These are phyloP conservation scores for Aspergillus sp. DNA, from an alignment of 2,329 filamentous ascomycete species.

Conservation along the genomic window DNA sequence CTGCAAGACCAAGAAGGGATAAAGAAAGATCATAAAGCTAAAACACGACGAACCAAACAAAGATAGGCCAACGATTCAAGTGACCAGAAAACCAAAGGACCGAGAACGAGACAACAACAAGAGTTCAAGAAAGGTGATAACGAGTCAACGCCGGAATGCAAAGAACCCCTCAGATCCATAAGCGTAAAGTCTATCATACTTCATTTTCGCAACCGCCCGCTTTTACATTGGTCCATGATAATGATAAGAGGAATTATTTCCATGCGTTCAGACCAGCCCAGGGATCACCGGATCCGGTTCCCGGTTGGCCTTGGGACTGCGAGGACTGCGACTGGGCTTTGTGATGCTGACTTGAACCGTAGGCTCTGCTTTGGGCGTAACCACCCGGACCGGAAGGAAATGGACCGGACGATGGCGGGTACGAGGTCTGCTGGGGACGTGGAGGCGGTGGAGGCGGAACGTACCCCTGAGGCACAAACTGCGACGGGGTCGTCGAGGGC, in stretches of 20 bases:
- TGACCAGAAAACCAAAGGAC: not conserved
- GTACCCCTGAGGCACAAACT: slow-evolving; percentile 61
- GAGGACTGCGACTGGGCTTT: slow-evolving; percentile 37
- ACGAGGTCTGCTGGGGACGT: slow-evolving; percentile 55
- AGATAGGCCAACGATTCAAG: not conserved
- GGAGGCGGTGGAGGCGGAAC: slow-evolving; percentile 67
- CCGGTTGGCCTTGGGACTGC: slow-evolving; percentile 26
- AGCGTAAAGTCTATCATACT: slow-evolving; percentile 22
- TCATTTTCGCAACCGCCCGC: slow-evolving; percentile 9
- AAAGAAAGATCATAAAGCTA: not conserved
- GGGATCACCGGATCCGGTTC: slow-evolving; percentile 52
- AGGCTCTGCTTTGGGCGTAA: slow-evolving; percentile 53
- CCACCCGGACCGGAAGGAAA: slow-evolving; percentile 56
- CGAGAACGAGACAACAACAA: not conserved
- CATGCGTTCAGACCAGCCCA: slow-evolving; percentile 71
- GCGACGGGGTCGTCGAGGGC: slow-evolving; percentile 38
- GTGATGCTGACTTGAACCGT: slow-evolving; percentile 37
- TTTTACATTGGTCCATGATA: not conserved
- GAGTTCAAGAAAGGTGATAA: slow-evolving; percentile 6
- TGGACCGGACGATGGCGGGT: slow-evolving; percentile 49
- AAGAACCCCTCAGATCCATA: slow-evolving; percentile 1
- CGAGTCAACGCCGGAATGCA: slow-evolving; percentile 19
- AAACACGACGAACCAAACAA: not conserved
- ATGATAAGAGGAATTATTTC: slow-evolving; percentile 51
- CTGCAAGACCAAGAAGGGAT: not conserved